phyloP scores from a whole-genome alignment of 305 asterid species.

The Fraxinus paxiana region DNA sequence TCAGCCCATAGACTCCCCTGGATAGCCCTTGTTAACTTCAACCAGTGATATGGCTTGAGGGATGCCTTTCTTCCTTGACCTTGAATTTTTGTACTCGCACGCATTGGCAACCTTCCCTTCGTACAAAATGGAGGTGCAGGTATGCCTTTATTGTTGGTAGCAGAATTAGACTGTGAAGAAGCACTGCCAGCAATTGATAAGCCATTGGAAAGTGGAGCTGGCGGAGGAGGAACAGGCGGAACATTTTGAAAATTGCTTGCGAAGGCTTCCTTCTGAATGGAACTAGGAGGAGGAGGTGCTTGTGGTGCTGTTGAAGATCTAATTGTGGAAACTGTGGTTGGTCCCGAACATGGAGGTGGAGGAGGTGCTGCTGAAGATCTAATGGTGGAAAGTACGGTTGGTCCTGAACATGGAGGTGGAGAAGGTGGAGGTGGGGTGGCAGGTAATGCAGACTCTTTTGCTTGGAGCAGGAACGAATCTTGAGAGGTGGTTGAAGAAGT shows the following conservation, averaged over 20 bases:
- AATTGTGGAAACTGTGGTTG: background rate
- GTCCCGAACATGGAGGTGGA: conserved; percentile 7
- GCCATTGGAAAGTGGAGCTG: conserved; percentile 35
- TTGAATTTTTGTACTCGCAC: conserved; percentile 35
- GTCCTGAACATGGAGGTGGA: background rate
- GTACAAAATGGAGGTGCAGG: conserved; percentile 42
- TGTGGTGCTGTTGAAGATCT: conserved; percentile 9
- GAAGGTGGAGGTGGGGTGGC: conserved; percentile 22
- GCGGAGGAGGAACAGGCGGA: conserved; percentile 40
- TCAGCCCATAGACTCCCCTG: conserved; percentile 94
- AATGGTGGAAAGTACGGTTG: background rate
- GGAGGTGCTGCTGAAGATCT: conserved; percentile 19
- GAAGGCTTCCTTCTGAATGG: conserved; percentile 19
- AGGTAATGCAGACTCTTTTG: conserved; percentile 15
- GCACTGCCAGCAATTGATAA: conserved; percentile 30
- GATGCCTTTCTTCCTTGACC: conserved; percentile 42
- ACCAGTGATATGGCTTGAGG: conserved; percentile 85
- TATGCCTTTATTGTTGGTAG: conserved; percentile 18
- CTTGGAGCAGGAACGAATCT: conserved; percentile 19
- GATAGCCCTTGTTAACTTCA: conserved; percentile 70
- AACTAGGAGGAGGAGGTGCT: conserved; percentile 19
- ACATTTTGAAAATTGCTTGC: conserved; percentile 16
- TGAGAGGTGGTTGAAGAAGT: conserved; percentile 16
- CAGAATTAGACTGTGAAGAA: conserved; percentile 26
- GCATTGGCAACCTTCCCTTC: conserved; percentile 44